Conservation (phyloP, 2,329 filamentous ascomycete species). For the Karstenula rhodostoma region DNA sequence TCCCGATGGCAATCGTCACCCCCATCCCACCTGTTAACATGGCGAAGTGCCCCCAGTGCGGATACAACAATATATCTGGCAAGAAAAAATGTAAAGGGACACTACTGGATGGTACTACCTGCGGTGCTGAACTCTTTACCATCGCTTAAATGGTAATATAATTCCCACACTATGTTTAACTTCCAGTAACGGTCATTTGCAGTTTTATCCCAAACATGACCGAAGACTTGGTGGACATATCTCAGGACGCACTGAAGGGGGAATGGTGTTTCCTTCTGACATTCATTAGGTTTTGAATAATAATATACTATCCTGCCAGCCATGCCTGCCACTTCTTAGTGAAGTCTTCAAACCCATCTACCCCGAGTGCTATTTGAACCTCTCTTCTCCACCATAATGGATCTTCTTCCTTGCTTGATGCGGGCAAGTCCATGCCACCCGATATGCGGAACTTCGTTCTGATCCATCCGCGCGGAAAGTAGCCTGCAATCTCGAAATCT, state of each 20-base stretch:
- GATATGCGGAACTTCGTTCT: slow-evolving; percentile 44
- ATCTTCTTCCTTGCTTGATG: slow-evolving; percentile 6
- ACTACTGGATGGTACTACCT: slow-evolving; percentile 9
- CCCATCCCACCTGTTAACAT: slow-evolving; percentile 7
- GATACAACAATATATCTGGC: slow-evolving; percentile 15
- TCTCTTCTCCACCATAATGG: slow-evolving; percentile 16
- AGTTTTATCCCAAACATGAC: neutral
- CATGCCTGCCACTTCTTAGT: slow-evolving; percentile 1
- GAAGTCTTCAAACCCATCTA: slow-evolving; percentile 16
- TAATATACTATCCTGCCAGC: neutral
- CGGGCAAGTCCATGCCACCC: slow-evolving; percentile 37
- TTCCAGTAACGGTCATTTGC: neutral
- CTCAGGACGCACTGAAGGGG: neutral
- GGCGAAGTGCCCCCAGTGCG: slow-evolving; percentile 12
- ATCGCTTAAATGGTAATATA: neutral
- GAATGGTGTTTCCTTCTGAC: neutral
- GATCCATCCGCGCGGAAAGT: slow-evolving; percentile 44
- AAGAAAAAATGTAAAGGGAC: slow-evolving; percentile 12
- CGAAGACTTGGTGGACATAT: neutral
- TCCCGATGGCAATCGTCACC: neutral
- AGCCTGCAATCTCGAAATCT: slow-evolving; percentile 44
- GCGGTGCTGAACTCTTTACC: slow-evolving; percentile 11
- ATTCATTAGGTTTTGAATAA: neutral
- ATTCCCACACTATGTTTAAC: neutral
- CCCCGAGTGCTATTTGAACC: slow-evolving; percentile 16